These are phyloP conservation scores for Komagataella ulmi DNA, from an alignment of 805 yeast genomes.

Conservation along the genomic window DNA sequence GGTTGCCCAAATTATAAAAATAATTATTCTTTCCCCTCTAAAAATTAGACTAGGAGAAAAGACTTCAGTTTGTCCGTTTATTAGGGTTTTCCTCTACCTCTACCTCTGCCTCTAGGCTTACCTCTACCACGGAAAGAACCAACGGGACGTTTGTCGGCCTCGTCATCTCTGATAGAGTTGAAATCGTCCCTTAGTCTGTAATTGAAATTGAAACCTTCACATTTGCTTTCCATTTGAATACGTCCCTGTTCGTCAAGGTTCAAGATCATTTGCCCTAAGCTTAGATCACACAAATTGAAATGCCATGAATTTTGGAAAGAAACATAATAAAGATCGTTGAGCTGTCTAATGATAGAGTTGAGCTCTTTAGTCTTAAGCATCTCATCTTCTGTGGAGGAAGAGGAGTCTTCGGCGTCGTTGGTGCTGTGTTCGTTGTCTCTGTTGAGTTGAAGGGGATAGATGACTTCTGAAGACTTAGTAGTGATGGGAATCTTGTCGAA, in stretches of 20 bases:
- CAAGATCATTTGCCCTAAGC: slow-evolving; percentile 33
- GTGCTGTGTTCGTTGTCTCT: background rate
- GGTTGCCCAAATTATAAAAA: slow-evolving; percentile 1
- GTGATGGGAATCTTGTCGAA: slow-evolving; percentile 51
- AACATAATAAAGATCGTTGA: slow-evolving; percentile 47
- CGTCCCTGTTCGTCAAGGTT: slow-evolving; percentile 26
- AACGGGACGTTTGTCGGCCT: slow-evolving; percentile 1
- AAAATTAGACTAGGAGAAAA: background rate
- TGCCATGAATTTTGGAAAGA: slow-evolving; percentile 72
- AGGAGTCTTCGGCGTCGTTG: slow-evolving; percentile 5
- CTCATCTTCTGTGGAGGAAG: slow-evolving; percentile 1
- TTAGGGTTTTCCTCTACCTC: slow-evolving; percentile 8
- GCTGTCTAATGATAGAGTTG: slow-evolving; percentile 28
- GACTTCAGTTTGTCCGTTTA: background rate
- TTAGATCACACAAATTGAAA: slow-evolving; percentile 53
- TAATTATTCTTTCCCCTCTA: background rate
- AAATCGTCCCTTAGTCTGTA: slow-evolving; percentile 20
- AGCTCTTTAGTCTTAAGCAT: slow-evolving; percentile 21
- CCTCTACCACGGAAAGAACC: slow-evolving; percentile 2
- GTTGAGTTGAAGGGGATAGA: slow-evolving; percentile 14
- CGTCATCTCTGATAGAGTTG: slow-evolving; percentile 1
- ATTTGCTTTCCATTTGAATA: slow-evolving; percentile 35
- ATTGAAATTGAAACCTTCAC: slow-evolving; percentile 53
- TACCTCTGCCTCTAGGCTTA: slow-evolving; percentile 5
- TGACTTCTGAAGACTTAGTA: slow-evolving; percentile 18